Percentiles rank a stretch among this genome's conserved stretches.
Evolutionary conservation across 441 rosid genomes (phyloP).

Genomic region (Kokia cookei): DNA sequence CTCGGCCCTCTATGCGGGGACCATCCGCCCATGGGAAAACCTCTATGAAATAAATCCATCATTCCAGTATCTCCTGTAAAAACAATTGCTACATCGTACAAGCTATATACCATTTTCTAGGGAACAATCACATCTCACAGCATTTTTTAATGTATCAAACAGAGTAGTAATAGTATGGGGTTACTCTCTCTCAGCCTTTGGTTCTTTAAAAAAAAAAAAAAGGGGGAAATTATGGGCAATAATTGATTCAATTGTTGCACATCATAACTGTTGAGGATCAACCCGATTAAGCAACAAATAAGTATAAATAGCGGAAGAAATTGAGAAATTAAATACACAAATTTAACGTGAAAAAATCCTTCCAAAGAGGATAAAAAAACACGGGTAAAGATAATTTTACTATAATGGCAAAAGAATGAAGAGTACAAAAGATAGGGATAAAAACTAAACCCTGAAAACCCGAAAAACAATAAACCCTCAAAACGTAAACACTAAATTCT

Average conservation of each 20-base stretch:
- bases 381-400: no score
- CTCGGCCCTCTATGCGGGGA: conserved; percentile 17
- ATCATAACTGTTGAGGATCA: not conserved
- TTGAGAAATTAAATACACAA: no score
- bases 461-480: no score
- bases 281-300: no score
- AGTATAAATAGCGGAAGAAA: no score
- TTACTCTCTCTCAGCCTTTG: not conserved
- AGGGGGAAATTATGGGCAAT: not conserved
- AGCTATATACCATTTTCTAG: not conserved
- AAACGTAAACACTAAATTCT: no score
- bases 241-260: conserved; percentile 9
- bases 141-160: not conserved
- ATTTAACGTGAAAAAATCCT: no score
- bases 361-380: no score
- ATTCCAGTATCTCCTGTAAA: not conserved
- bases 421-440: no score
- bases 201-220: not conserved
- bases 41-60: not conserved
- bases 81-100: not conserved
- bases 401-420: no score
- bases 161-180: not conserved
- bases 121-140: not conserved
- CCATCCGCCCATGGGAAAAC: not conserved
- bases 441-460: no score